phyloP scores from a whole-genome alignment of 192 early-diverging fungal genomes.

The Backusella liffmaniae region DNA sequence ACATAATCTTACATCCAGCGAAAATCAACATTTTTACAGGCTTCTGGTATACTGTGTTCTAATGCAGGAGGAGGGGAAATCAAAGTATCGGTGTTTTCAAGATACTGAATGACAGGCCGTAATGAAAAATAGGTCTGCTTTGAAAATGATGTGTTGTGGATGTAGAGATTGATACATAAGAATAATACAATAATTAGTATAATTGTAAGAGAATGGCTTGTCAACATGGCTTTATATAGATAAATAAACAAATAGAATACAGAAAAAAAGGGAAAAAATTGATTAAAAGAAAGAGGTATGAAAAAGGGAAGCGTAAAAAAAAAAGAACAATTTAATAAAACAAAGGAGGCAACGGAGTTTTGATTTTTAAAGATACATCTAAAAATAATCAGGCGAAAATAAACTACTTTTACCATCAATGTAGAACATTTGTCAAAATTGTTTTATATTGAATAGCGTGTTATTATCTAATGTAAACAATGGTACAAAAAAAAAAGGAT shows the following conservation, averaged over 20 bases:
- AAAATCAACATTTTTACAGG: background rate
- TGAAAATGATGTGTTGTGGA: background rate
- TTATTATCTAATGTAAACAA: background rate
- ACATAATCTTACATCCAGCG: background rate
- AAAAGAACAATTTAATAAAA: background rate
- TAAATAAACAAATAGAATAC: background rate
- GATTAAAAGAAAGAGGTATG: background rate
- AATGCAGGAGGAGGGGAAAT: background rate
- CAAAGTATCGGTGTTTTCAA: background rate
- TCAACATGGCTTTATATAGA: background rate
- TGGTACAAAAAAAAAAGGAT: background rate
- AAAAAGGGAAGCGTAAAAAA: background rate
- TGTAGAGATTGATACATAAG: background rate
- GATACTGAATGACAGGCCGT: background rate
- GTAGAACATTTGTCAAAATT: background rate
- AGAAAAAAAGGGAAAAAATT: background rate
- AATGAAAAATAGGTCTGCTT: background rate
- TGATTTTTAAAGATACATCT: background rate
- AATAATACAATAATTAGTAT: background rate
- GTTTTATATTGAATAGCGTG: background rate
- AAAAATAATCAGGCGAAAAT: constrained; percentile 3
- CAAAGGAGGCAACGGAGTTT: background rate
- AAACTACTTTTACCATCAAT: background rate
- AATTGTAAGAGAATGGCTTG: background rate
- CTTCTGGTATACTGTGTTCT: background rate